These are phyloP conservation scores for Chrysosphaeria jannelii DNA, from an alignment of 2,329 filamentous ascomycete species.

Conservation along the genomic window DNA sequence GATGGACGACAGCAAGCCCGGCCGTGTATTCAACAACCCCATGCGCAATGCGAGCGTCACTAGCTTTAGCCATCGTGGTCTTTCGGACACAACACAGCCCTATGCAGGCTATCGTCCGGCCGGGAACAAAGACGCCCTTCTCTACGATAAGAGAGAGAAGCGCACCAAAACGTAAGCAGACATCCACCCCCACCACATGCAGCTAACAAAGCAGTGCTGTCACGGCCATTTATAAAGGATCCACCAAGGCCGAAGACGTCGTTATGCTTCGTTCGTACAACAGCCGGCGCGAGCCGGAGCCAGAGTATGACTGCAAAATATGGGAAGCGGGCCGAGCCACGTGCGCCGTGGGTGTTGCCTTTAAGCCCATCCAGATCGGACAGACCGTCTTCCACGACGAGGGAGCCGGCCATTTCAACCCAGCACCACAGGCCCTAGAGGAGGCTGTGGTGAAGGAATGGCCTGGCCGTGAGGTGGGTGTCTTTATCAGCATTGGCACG, in stretches of 20 bases:
- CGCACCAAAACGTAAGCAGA: constrained; percentile 60
- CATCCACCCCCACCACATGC: background rate
- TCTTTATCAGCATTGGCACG: constrained; percentile 84
- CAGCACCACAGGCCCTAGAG: constrained; percentile 55
- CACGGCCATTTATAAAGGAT: constrained; percentile 72
- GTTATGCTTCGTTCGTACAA: constrained; percentile 78
- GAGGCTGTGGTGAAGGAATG: constrained; percentile 82
- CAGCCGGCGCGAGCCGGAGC: constrained; percentile 66
- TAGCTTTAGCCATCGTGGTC: constrained; percentile 45
- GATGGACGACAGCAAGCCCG: constrained; percentile 52
- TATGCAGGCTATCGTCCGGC: constrained; percentile 18
- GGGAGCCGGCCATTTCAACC: constrained; percentile 75
- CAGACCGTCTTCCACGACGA: constrained; percentile 89
- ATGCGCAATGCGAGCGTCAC: constrained; percentile 56
- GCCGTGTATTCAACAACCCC: constrained; percentile 13
- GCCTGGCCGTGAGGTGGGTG: constrained; percentile 75
- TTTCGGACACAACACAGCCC: constrained; percentile 22
- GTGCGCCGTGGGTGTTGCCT: constrained; percentile 65
- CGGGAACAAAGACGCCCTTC: constrained; percentile 46
- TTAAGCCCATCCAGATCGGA: constrained; percentile 84
- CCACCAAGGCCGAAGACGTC: constrained; percentile 32
- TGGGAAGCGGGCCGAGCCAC: constrained; percentile 97
- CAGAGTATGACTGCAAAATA: constrained; percentile 80
- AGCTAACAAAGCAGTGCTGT: constrained; percentile 31
- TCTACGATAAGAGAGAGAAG: constrained; percentile 71